Evolutionary conservation across 129 eudicot genomes (phyloP).

Genomic region (Pulicaria dysenterica): DNA sequence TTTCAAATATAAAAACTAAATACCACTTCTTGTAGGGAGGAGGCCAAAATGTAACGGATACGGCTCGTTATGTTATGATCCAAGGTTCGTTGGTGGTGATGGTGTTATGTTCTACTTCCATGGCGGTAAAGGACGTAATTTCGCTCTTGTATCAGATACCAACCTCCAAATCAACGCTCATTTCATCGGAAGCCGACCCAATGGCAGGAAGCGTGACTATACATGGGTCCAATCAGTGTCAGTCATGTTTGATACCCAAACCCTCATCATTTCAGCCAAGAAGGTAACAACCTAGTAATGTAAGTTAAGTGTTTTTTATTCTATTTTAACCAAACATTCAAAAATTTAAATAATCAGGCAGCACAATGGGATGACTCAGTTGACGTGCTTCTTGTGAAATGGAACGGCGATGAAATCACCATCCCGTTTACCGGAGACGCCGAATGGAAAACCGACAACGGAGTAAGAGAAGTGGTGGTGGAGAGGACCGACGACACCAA

Average conservation of each 20-base stretch:
- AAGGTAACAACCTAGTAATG: not conserved
- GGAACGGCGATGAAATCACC: constrained; percentile 36
- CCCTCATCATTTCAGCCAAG: constrained; percentile 48
- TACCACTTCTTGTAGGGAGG: constrained; percentile 46
- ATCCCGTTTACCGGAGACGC: constrained; percentile 51
- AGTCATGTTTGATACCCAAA: constrained; percentile 53
- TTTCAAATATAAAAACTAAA: not conserved
- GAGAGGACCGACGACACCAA: constrained; percentile 66
- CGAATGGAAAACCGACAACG: constrained; percentile 45
- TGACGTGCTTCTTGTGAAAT: constrained; percentile 49
- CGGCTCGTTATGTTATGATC: constrained; percentile 65
- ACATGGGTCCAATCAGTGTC: constrained; percentile 76
- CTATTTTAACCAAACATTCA: no score
- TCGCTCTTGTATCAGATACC: constrained; percentile 53
- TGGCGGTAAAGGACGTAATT: constrained; percentile 55
- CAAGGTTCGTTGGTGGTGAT: constrained; percentile 72
- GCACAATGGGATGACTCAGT: constrained; percentile 49
- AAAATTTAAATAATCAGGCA: not conserved
- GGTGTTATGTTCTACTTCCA: constrained; percentile 79
- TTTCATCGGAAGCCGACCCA: constrained; percentile 59
- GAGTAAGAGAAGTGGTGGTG: constrained; percentile 38
- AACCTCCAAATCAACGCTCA: constrained; percentile 72
- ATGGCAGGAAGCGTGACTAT: constrained; percentile 59
- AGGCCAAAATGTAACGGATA: constrained; percentile 47
- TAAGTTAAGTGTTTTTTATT: no score